Conservation (phyloP, 108 stramenopile genomes). For the Halocafeteria seosinensis region DNA sequence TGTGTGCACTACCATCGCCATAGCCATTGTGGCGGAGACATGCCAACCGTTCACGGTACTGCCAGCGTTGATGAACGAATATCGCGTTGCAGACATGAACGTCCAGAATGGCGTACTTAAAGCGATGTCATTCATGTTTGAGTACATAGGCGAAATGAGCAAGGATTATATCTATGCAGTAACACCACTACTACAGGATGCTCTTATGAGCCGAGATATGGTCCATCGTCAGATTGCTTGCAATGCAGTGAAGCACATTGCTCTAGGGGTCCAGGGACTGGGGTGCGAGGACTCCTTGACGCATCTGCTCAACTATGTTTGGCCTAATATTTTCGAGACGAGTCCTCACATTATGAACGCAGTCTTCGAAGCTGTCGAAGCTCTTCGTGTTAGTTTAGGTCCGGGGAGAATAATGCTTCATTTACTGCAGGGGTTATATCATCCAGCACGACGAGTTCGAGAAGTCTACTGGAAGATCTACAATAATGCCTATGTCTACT, state of each 20-base stretch:
- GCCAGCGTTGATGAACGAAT: conserved; percentile 96
- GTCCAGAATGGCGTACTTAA: conserved; percentile 99
- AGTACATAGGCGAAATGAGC: conserved; percentile 97
- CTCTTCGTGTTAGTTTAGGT: conserved; percentile 79
- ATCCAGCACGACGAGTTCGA: conserved; percentile 88
- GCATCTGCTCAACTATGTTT: conserved; percentile 89
- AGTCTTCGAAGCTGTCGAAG: conserved; percentile 92
- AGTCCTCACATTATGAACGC: conserved; percentile 90
- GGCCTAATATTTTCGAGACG: conserved; percentile 97
- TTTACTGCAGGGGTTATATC: conserved; percentile 82
- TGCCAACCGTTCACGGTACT: conserved; percentile 96
- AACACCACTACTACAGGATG: conserved; percentile 83
- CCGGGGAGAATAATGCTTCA: conserved; percentile 70
- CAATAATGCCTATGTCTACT: conserved; percentile 91
- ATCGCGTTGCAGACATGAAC: conserved; percentile 89
- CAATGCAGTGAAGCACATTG: conserved; percentile 84
- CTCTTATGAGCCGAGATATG: conserved; percentile 92
- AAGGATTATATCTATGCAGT: conserved; percentile 98
- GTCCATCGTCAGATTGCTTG: conserved; percentile 96
- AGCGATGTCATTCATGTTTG: conserved; percentile 94
- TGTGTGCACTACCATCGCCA: conserved; percentile 95
- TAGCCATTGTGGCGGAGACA: conserved; percentile 96
- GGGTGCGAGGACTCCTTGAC: conserved; percentile 91
- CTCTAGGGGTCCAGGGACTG: conserved; percentile 78
- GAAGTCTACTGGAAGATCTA: conserved; percentile 95